A percentile compares a stretch with the other conserved stretches of the same genome.
phyloP scores from a whole-genome alignment of 495 filamentous ascomycete species.

The Rusavskia elegans region DNA sequence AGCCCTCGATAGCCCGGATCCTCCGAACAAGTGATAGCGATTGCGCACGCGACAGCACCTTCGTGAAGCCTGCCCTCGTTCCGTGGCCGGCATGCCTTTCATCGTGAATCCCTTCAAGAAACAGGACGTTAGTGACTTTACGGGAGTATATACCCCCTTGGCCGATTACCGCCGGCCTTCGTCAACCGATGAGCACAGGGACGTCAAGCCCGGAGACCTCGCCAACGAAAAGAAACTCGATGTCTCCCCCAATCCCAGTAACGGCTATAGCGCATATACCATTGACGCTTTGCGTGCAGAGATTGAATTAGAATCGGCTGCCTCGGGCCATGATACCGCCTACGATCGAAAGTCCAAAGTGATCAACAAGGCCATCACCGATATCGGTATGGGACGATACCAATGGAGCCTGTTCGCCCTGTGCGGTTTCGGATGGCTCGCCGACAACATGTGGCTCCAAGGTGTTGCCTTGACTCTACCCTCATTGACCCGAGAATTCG shows the following conservation, averaged over 20 bases:
- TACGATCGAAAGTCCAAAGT: slow-evolving; percentile 44
- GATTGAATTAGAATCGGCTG: slow-evolving; percentile 27
- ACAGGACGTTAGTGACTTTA: slow-evolving; percentile 30
- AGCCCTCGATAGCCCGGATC: background rate
- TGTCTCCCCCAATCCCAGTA: slow-evolving; percentile 1
- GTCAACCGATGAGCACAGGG: slow-evolving; percentile 15
- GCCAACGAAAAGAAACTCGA: slow-evolving; percentile 18
- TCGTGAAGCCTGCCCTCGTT: background rate
- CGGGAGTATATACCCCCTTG: slow-evolving; percentile 36
- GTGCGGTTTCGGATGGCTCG: slow-evolving; percentile 69
- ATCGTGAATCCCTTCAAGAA: slow-evolving; percentile 35
- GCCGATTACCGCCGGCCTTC: slow-evolving; percentile 23
- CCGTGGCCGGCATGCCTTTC: slow-evolving; percentile 11
- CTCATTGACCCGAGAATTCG: slow-evolving; percentile 33
- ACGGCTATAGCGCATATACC: slow-evolving; percentile 21
- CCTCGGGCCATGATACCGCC: slow-evolving; percentile 29
- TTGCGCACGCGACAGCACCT: background rate
- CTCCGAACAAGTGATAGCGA: background rate
- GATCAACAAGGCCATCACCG: slow-evolving; percentile 44
- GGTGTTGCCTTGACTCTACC: slow-evolving; percentile 40
- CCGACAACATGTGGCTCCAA: slow-evolving; percentile 29
- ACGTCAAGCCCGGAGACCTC: slow-evolving; percentile 1
- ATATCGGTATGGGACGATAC: slow-evolving; percentile 77
- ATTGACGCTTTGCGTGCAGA: slow-evolving; percentile 32
- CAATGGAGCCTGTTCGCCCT: slow-evolving; percentile 71